Conservation (phyloP, 768 basidiomycete genomes). For the Kwoniella dejecticola region DNA sequence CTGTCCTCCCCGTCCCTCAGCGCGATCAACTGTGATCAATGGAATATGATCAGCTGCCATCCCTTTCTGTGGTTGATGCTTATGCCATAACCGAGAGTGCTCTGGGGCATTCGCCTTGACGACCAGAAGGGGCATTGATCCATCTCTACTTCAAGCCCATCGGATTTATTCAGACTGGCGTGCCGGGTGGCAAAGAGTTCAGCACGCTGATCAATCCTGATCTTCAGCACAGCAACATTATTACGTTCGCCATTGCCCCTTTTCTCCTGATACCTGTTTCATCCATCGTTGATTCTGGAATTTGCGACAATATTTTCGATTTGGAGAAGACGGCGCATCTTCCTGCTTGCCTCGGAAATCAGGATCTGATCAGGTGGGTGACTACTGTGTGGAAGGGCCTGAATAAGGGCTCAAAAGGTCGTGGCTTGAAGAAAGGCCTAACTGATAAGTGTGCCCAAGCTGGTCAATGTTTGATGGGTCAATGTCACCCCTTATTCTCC, state of each 20-base stretch:
- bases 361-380: not conserved
- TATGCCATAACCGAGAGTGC: not conserved
- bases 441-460: not conserved
- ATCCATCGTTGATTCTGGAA: not conserved
- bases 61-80: conserved; percentile 6
- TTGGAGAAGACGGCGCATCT: no score
- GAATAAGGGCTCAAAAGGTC: not conserved
- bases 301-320: no score
- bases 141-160: not conserved
- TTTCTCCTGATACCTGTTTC: not conserved
- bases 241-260: not conserved
- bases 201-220: no score
- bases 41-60: not conserved
- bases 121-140: not conserved
- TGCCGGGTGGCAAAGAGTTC: no score
- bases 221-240: not conserved
- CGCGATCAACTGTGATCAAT: not conserved
- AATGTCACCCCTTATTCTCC: not conserved
- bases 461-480: not conserved
- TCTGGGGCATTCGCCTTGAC: not conserved
- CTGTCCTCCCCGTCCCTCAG: not conserved
- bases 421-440: not conserved
- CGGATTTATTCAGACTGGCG: no score
- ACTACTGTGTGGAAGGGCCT: not conserved
- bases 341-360: no score